Evolutionary conservation across 345 rosid genomes (phyloP).

Genomic region (Geranium brycei): DNA sequence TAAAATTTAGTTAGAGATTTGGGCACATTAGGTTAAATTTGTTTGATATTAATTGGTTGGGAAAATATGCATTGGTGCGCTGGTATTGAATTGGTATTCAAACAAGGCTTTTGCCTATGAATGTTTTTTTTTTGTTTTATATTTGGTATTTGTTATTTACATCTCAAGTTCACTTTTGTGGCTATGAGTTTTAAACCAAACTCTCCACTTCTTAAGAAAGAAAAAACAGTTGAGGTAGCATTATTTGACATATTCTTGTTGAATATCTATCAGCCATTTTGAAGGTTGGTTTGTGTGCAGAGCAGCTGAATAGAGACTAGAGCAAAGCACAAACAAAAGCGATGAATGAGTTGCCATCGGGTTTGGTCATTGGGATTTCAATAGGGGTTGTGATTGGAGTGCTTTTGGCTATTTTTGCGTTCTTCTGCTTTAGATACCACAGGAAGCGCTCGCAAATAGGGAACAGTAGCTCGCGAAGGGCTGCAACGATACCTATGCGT

Average conservation of each 20-base stretch:
- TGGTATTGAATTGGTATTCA: not conserved
- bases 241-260: conserved; percentile 12
- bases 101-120: conserved; percentile 10
- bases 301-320: conserved; percentile 22
- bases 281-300: conserved; percentile 39
- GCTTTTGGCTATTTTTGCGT: conserved; percentile 48
- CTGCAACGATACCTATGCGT: conserved; percentile 62
- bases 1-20: no score
- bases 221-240: not conserved
- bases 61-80: not conserved
- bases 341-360: conserved; percentile 74
- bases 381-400: conserved; percentile 90
- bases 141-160: conserved; percentile 4
- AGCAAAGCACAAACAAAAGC: conserved; percentile 12
- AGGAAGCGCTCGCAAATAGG: conserved; percentile 80
- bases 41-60: not conserved
- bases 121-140: conserved; percentile 4
- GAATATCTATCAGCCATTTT: conserved; percentile 1
- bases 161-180: conserved; percentile 11
- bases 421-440: conserved; percentile 51
- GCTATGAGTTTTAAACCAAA: not conserved
- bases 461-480: conserved; percentile 75
- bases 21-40: not conserved
- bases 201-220: not conserved
- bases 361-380: conserved; percentile 79